Evolutionary conservation across 371 early-diverging fungal species (phyloP).

Genomic region (Haplosporangium sp.): DNA sequence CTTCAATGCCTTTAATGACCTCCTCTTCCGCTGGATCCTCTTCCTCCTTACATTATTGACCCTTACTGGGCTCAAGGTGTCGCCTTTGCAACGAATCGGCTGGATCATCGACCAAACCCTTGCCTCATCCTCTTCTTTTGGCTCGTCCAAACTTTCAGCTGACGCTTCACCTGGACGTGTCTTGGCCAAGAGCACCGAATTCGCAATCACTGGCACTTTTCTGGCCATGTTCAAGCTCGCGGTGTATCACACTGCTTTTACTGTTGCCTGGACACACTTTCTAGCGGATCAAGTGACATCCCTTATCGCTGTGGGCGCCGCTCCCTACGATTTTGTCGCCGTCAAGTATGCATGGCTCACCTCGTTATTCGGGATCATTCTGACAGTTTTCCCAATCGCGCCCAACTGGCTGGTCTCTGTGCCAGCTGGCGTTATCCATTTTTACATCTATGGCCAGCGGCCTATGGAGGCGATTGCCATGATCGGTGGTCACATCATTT

Average conservation of each 20-base stretch:
- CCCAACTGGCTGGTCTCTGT: slow-evolving; percentile 48
- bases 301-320: slow-evolving; percentile 7
- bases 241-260: slow-evolving; percentile 47
- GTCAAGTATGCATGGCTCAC: slow-evolving; percentile 52
- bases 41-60: slow-evolving; percentile 38
- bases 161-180: slow-evolving; percentile 38
- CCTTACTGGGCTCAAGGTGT: slow-evolving; percentile 44
- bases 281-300: slow-evolving; percentile 18
- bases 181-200: slow-evolving; percentile 45
- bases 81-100: slow-evolving; percentile 44
- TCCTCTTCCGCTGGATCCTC: slow-evolving; percentile 50
- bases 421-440: slow-evolving; percentile 46
- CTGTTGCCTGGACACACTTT: slow-evolving; percentile 32
- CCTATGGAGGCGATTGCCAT: slow-evolving; percentile 29
- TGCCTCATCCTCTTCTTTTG: slow-evolving; percentile 17
- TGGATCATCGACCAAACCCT: slow-evolving; percentile 53
- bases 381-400: slow-evolving; percentile 45
- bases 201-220: slow-evolving; percentile 47
- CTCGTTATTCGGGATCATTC: slow-evolving; percentile 30
- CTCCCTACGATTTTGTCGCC: slow-evolving; percentile 26
- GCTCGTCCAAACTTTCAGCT: slow-evolving; percentile 28
- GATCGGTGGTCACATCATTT: slow-evolving; percentile 30
- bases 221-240: slow-evolving; percentile 51
- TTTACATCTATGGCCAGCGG: slow-evolving; percentile 47
- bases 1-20: slow-evolving; percentile 48